A percentile compares a stretch with the other conserved stretches of the same genome.
These are phyloP conservation scores for Neurospora sp. DNA, from an alignment of 495 filamentous ascomycete species.

Conservation along the genomic window DNA sequence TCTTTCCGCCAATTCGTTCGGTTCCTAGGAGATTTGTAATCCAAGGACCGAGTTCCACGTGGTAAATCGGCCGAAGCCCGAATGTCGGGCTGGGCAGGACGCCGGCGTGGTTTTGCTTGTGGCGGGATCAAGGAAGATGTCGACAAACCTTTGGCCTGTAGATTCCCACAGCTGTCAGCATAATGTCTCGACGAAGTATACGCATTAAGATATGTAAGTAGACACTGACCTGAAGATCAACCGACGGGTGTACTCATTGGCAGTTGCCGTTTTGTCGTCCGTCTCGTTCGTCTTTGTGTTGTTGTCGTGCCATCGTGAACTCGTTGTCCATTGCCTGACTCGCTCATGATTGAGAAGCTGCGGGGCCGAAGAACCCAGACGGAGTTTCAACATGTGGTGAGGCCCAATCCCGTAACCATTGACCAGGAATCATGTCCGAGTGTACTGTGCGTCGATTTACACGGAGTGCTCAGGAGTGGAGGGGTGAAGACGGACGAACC, in stretches of 20 bases:
- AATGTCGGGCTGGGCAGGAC: background rate
- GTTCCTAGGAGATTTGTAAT: background rate
- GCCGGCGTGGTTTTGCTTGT: background rate
- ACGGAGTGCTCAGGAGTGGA: background rate
- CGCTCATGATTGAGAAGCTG: background rate
- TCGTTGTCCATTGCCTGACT: background rate
- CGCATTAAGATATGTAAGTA: background rate
- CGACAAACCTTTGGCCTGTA: background rate
- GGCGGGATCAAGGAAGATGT: background rate
- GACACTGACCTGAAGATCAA: background rate
- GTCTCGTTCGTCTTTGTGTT: background rate
- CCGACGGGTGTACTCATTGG: background rate
- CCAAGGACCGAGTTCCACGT: background rate
- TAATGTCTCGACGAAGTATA: background rate
- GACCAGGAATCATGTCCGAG: background rate
- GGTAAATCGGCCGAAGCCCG: background rate
- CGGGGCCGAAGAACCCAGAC: background rate
- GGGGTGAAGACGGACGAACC: background rate
- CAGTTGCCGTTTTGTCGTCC: background rate
- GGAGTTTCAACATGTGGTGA: background rate
- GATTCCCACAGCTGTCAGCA: background rate
- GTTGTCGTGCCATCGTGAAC: background rate
- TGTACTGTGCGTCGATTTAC: background rate
- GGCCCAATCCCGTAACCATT: background rate
- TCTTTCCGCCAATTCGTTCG: background rate